Conservation (phyloP, 1,284 basidiomycete genomes). For the Schizophyllum commune region DNA sequence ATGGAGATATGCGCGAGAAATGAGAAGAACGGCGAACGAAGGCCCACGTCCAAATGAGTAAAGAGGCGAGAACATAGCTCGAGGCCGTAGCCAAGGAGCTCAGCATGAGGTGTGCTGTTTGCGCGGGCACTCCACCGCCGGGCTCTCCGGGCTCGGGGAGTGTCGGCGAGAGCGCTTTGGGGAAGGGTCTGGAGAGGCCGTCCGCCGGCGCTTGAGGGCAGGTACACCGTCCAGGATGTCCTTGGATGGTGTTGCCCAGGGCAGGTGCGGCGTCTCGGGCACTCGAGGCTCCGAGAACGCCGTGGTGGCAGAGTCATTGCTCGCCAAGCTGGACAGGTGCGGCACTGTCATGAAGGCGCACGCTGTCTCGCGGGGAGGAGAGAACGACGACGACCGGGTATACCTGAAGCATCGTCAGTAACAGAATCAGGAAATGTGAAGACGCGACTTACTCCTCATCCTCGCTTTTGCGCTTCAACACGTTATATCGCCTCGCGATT, state of each 20-base stretch:
- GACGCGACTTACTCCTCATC: not conserved
- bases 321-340: not conserved
- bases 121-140: not conserved
- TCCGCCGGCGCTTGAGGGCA: not conserved
- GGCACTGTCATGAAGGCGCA: not conserved
- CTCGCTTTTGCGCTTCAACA: slow-evolving; percentile 18
- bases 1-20: not conserved
- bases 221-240: not conserved
- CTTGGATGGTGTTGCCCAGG: not conserved
- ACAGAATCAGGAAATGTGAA: not conserved
- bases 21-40: not conserved
- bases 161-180: not conserved
- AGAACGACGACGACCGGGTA: not conserved
- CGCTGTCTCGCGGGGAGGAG: not conserved
- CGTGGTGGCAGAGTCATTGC: not conserved
- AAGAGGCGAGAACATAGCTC: not conserved
- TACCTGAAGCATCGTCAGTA: not conserved
- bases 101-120: not conserved
- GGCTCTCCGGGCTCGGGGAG: not conserved
- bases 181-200: not conserved
- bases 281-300: not conserved
- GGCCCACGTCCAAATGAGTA: not conserved
- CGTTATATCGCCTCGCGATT: slow-evolving; percentile 27
- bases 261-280: not conserved
- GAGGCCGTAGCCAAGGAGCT: not conserved